Percentiles rank a stretch among this genome's conserved stretches.
Evolutionary conservation across 2,329 filamentous ascomycete genomes (phyloP).

Genomic region (Aspergillus sergii): DNA sequence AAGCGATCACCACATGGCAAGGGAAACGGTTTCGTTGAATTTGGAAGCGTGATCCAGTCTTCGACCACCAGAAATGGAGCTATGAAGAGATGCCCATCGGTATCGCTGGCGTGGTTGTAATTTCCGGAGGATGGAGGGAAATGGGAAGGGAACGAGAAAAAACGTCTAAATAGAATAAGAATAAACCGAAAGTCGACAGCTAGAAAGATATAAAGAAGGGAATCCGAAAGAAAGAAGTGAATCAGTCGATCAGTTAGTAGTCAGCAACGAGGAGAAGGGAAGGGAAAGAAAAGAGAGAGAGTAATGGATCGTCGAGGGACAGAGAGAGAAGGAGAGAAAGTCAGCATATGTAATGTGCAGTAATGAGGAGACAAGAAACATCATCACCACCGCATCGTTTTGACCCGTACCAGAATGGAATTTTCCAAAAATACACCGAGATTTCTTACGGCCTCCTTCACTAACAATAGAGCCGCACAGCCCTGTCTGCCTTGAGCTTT

Average conservation of each 20-base stretch:
- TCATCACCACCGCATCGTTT: not conserved
- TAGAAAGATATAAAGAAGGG: not conserved
- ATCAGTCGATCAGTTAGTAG: not conserved
- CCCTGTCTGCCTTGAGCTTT: not conserved
- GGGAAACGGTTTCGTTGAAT: not conserved
- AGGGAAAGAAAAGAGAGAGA: not conserved
- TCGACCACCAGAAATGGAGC: not conserved
- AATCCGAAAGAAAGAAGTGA: not conserved
- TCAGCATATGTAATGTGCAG: not conserved
- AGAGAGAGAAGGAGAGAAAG: not conserved
- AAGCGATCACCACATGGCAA: slow-evolving; percentile 5
- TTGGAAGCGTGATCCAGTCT: not conserved
- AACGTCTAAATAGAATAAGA: not conserved
- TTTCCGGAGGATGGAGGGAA: not conserved
- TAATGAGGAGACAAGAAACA: not conserved
- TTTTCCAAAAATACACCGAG: slow-evolving; percentile 1
- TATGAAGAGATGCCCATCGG: slow-evolving; percentile 2
- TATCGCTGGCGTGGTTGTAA: not conserved
- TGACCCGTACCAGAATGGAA: not conserved
- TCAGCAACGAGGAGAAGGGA: not conserved
- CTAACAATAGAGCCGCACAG: slow-evolving; percentile 1
- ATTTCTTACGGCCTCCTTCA: not conserved
- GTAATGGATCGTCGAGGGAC: not conserved
- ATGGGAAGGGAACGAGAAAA: not conserved
- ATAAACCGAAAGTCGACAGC: not conserved